These are phyloP conservation scores for Termitomyces sp. DNA, from an alignment of 768 basidiomycete species.

Conservation along the genomic window DNA sequence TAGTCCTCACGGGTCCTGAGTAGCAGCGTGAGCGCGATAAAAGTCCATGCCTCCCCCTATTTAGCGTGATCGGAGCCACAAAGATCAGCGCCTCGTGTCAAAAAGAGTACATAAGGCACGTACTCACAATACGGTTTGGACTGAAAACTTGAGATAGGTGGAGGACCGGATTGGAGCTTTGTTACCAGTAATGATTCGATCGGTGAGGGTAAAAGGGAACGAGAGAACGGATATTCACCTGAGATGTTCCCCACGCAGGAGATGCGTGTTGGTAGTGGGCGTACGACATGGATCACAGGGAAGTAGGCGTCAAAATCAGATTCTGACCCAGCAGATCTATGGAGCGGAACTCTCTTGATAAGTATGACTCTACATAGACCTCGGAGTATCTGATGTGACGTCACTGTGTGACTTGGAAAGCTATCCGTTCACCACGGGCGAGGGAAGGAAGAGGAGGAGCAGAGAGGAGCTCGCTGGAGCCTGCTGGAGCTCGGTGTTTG, in stretches of 20 bases:
- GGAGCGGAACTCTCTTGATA: too few relatives aligned
- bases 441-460: not conserved
- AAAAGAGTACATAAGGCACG: conserved; percentile 8
- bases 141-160: conserved; percentile 37
- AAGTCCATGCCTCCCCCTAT: conserved; percentile 63
- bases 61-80: conserved; percentile 11
- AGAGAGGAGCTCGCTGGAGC: too few relatives aligned
- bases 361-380: too few relatives aligned
- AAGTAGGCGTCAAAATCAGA: conserved; percentile 7
- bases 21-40: conserved; percentile 58
- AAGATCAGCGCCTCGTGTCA: conserved; percentile 16
- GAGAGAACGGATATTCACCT: conserved; percentile 19
- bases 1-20: conserved; percentile 52
- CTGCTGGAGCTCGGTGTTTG: too few relatives aligned
- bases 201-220: conserved; percentile 3
- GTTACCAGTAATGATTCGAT: conserved; percentile 6
- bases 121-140: conserved; percentile 52
- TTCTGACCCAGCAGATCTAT: conserved; percentile 2
- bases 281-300: conserved; percentile 35
- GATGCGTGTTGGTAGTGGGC: conserved; percentile 38
- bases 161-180: conserved; percentile 40
- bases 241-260: conserved; percentile 49
- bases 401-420: conserved; percentile 3
- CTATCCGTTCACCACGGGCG: not conserved
- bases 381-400: conserved; percentile 12